Conservation (phyloP, 2,329 filamentous ascomycete genomes). For the Penicillium sp. region DNA sequence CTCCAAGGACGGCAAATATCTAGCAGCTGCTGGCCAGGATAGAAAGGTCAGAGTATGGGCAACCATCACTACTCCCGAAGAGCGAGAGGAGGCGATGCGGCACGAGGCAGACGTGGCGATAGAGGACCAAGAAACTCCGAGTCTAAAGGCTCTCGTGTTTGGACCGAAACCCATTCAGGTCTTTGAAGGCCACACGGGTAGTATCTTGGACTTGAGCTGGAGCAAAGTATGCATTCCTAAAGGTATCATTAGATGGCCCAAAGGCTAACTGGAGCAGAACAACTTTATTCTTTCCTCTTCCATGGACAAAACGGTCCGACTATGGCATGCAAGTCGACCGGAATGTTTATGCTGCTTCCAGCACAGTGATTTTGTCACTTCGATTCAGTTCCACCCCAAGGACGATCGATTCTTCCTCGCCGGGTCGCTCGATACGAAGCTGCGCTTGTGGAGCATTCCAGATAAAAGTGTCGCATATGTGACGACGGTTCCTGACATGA, state of each 20-base stretch:
- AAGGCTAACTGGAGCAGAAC: constrained; percentile 51
- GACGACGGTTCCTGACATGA: constrained; percentile 73
- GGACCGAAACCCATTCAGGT: constrained; percentile 70
- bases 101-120: constrained; percentile 55
- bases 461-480: constrained; percentile 89
- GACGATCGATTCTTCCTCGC: constrained; percentile 97
- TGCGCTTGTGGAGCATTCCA: constrained; percentile 93
- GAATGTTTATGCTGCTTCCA: constrained; percentile 93
- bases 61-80: constrained; percentile 76
- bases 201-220: constrained; percentile 90
- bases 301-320: constrained; percentile 93
- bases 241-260: not conserved
- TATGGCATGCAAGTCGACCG: constrained; percentile 82
- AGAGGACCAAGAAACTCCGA: constrained; percentile 52
- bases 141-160: constrained; percentile 86
- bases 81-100: constrained; percentile 68
- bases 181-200: constrained; percentile 76
- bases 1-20: constrained; percentile 82
- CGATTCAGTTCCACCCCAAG: constrained; percentile 86
- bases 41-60: constrained; percentile 81
- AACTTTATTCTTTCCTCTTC: constrained; percentile 93
- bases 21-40: constrained; percentile 91
- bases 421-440: constrained; percentile 80
- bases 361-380: constrained; percentile 91
- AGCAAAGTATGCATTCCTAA: constrained; percentile 61